phyloP scores from a whole-genome alignment of 352 stramenopile genomes.

The Globisporangium camurandrum region DNA sequence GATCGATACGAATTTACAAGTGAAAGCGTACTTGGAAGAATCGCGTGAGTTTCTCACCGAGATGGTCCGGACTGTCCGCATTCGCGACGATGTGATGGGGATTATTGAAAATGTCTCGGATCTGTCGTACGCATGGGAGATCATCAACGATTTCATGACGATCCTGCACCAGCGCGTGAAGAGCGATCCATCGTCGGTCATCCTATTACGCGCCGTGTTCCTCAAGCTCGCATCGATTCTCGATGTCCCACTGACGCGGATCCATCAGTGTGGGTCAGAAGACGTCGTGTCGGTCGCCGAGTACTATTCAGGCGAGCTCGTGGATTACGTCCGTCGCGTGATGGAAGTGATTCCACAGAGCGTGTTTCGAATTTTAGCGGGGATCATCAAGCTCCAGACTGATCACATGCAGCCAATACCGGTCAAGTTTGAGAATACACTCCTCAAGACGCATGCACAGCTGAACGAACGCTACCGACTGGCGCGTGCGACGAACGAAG shows the following conservation, averaged over 20 bases:
- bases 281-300: constrained; percentile 90
- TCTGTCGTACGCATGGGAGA: constrained; percentile 92
- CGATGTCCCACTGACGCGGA: constrained; percentile 89
- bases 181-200: constrained; percentile 89
- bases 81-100: constrained; percentile 88
- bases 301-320: constrained; percentile 92
- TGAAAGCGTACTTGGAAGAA: constrained; percentile 92
- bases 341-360: constrained; percentile 93
- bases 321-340: constrained; percentile 92
- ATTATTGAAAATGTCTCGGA: constrained; percentile 93
- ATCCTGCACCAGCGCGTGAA: constrained; percentile 92
- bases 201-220: constrained; percentile 91
- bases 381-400: constrained; percentile 92
- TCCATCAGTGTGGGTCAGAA: constrained; percentile 89
- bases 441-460: constrained; percentile 90
- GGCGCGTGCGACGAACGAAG: constrained; percentile 90
- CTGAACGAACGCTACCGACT: constrained; percentile 90
- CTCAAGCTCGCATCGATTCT: constrained; percentile 93
- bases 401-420: constrained; percentile 88
- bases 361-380: constrained; percentile 91
- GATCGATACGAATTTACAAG: constrained; percentile 92
- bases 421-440: constrained; percentile 89
- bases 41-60: constrained; percentile 89
- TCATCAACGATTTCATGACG: constrained; percentile 93
- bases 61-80: constrained; percentile 93